phyloP scores from a whole-genome alignment of 202 grass and related monocot species.

The Panicum hallii region DNA sequence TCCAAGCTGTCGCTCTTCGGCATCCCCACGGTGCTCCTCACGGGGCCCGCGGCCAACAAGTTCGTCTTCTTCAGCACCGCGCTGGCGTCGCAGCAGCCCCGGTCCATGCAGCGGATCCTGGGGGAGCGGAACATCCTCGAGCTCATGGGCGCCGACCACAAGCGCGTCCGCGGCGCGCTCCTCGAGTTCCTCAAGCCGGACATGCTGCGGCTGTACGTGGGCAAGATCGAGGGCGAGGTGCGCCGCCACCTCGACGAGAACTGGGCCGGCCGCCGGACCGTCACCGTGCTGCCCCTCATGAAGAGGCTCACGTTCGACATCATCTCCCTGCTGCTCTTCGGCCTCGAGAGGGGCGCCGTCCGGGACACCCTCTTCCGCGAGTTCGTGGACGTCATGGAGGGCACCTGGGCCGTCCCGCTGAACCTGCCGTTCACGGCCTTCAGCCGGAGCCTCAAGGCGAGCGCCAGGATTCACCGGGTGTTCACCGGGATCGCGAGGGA shows the following conservation, averaged over 20 bases:
- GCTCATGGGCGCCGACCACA: slow-evolving; percentile 40
- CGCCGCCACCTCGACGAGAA: slow-evolving; percentile 36
- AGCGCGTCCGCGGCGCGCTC: slow-evolving; percentile 39
- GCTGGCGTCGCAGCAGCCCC: slow-evolving; percentile 35
- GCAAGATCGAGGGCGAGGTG: slow-evolving; percentile 53
- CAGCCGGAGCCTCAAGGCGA: slow-evolving; percentile 47
- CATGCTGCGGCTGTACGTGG: slow-evolving; percentile 48
- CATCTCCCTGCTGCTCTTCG: slow-evolving; percentile 48
- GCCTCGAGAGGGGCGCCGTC: slow-evolving; percentile 13
- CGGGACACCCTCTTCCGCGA: slow-evolving; percentile 29
- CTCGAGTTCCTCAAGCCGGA: slow-evolving; percentile 54
- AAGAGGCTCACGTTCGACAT: slow-evolving; percentile 54
- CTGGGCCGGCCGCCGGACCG: slow-evolving; percentile 23
- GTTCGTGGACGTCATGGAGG: slow-evolving; percentile 16
- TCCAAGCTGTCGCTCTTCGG: slow-evolving; percentile 72
- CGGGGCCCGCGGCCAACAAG: slow-evolving; percentile 35
- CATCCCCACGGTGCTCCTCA: slow-evolving; percentile 43
- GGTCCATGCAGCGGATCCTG: background rate
- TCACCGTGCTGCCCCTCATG: slow-evolving; percentile 48
- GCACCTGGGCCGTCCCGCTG: slow-evolving; percentile 53
- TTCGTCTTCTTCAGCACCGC: slow-evolving; percentile 37
- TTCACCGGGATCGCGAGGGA: slow-evolving; percentile 11
- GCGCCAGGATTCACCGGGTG: slow-evolving; percentile 11
- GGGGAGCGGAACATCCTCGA: slow-evolving; percentile 41
- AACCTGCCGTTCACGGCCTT: slow-evolving; percentile 57